Conservation (phyloP, 768 basidiomycete species). For the Neoboletus subvelutipes region DNA sequence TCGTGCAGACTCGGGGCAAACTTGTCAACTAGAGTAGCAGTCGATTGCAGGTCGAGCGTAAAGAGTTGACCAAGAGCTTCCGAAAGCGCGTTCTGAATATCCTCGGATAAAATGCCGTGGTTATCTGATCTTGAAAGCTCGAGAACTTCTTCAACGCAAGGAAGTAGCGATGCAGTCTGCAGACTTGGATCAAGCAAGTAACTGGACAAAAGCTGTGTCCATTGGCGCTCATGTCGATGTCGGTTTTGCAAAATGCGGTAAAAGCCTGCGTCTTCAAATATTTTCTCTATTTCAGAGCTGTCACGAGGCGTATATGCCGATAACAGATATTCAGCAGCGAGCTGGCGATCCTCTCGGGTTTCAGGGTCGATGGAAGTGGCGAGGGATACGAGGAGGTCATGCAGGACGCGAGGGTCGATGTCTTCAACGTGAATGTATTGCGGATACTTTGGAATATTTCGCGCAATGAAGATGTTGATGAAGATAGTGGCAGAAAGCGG, state of each 20-base stretch:
- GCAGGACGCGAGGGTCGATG: conserved; percentile 64
- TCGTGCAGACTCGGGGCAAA: conserved; percentile 67
- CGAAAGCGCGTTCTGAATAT: conserved; percentile 53
- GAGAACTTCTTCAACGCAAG: conserved; percentile 64
- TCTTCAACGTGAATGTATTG: conserved; percentile 57
- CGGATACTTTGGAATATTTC: conserved; percentile 95
- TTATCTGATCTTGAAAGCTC: conserved; percentile 43
- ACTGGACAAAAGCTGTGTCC: conserved; percentile 71
- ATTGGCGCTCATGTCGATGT: conserved; percentile 72
- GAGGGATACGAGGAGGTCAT: conserved; percentile 75
- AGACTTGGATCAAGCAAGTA: conserved; percentile 75
- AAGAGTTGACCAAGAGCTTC: conserved; percentile 67
- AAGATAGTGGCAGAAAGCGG: conserved; percentile 70
- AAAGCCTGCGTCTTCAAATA: conserved; percentile 86
- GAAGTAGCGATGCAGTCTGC: conserved; percentile 58
- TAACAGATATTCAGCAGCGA: conserved; percentile 91
- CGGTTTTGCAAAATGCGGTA: conserved; percentile 85
- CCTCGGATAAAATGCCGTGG: conserved; percentile 52
- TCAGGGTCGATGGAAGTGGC: conserved; percentile 70
- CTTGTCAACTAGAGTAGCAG: conserved; percentile 71
- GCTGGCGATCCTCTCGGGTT: conserved; percentile 90
- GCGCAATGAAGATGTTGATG: conserved; percentile 92
- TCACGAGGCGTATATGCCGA: conserved; percentile 89
- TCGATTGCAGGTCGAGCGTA: conserved; percentile 54
- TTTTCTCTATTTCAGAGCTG: conserved; percentile 55